phyloP scores from a whole-genome alignment of 2,329 filamentous ascomycete species.

The Laburnicola sp. region DNA sequence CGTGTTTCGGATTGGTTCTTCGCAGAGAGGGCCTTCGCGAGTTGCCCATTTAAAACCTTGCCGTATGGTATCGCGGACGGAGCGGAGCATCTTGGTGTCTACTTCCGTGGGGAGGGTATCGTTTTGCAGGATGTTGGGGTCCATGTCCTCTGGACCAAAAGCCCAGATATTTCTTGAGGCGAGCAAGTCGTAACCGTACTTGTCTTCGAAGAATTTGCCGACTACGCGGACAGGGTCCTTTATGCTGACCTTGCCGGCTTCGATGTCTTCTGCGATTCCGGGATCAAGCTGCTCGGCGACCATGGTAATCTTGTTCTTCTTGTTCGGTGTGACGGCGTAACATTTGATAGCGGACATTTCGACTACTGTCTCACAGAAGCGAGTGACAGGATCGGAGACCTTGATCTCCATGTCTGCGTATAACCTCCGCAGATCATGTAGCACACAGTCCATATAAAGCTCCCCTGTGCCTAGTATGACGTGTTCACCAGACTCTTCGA shows the following conservation, averaged over 20 bases:
- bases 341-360: conserved; percentile 98
- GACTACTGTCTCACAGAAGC: conserved; percentile 97
- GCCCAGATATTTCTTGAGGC: conserved; percentile 97
- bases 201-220: conserved; percentile 95
- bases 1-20: conserved; percentile 98
- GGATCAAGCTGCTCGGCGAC: conserved; percentile 94
- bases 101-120: conserved; percentile 94
- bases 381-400: conserved; percentile 94
- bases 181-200: conserved; percentile 94
- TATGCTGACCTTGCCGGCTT: conserved; percentile 86
- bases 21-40: conserved; percentile 91
- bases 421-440: conserved; percentile 89
- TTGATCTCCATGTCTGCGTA: conserved; percentile 99
- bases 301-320: conserved; percentile 99
- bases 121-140: conserved; percentile 94
- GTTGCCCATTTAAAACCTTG: conserved; percentile 98
- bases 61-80: conserved; percentile 86
- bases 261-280: conserved; percentile 92
- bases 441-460: conserved; percentile 98
- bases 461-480: conserved; percentile 94
- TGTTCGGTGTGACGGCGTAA: conserved; percentile 96
- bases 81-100: conserved; percentile 85
- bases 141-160: conserved; percentile 92
- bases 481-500: conserved; percentile 97
- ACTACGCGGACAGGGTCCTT: conserved; percentile 90